Percentiles rank a stretch among this genome's conserved stretches.
These are phyloP conservation scores for Hanseniaspora lindneri DNA, from an alignment of 805 yeast genomes.

Conservation along the genomic window DNA sequence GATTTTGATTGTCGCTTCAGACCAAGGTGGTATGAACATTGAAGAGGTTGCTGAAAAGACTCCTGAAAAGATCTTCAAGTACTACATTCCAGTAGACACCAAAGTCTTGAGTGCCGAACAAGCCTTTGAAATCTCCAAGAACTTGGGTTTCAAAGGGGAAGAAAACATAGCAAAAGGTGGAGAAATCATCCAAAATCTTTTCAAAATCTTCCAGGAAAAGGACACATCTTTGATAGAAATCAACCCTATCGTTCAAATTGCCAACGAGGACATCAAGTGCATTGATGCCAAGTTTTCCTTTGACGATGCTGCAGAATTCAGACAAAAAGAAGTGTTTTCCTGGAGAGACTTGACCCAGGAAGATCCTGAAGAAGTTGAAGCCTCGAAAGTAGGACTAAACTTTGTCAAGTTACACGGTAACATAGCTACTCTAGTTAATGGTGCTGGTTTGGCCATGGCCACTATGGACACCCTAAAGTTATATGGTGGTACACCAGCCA, in stretches of 20 bases:
- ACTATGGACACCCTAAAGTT: constrained; percentile 98
- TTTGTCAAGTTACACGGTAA: constrained; percentile 97
- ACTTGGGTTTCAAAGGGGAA: constrained; percentile 60
- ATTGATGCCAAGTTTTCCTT: constrained; percentile 99
- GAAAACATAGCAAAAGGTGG: constrained; percentile 79
- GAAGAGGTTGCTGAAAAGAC: constrained; percentile 91
- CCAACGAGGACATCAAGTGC: constrained; percentile 74
- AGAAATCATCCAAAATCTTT: constrained; percentile 70
- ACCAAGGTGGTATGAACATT: constrained; percentile 99
- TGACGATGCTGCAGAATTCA: constrained; percentile 90
- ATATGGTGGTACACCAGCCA: constrained; percentile 97
- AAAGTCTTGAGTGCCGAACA: constrained; percentile 67
- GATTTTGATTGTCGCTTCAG: constrained; percentile 88
- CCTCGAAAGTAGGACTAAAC: constrained; percentile 79
- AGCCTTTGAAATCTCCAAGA: constrained; percentile 65
- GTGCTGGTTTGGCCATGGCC: constrained; percentile 99
- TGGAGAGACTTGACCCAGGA: constrained; percentile 98
- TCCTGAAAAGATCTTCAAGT: constrained; percentile 86
- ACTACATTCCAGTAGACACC: constrained; percentile 55
- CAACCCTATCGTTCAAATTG: constrained; percentile 90
- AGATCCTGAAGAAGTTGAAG: constrained; percentile 93
- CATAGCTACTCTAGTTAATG: constrained; percentile 97
- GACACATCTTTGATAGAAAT: constrained; percentile 98
- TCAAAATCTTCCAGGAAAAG: constrained; percentile 76
- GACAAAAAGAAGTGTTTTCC: constrained; percentile 86